Percentiles rank a stretch among this genome's conserved stretches.
Conservation (phyloP, 805 yeast genomes). For the Wickerhamiella occidentalis region DNA sequence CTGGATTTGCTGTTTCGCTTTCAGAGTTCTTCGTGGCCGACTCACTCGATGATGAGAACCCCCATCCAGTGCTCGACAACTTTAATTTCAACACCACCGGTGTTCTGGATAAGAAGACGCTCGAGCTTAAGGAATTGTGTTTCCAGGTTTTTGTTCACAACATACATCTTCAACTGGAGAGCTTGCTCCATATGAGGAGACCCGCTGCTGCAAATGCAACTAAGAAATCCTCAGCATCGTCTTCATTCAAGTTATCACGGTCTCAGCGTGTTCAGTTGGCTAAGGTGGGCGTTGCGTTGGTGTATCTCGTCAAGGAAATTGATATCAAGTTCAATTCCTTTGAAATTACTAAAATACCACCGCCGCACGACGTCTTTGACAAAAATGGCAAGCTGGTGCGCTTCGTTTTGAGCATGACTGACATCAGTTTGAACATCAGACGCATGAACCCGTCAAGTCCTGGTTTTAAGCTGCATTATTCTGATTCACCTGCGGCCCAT, state of each 20-base stretch:
- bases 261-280: constrained; percentile 19
- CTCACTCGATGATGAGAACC: constrained; percentile 23
- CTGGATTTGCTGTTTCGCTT: constrained; percentile 21
- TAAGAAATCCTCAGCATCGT: not conserved
- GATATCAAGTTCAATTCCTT: constrained; percentile 28
- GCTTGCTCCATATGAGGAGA: constrained; percentile 15
- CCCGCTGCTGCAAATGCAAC: not conserved
- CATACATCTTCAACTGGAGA: constrained; percentile 20
- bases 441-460: constrained; percentile 31
- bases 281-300: constrained; percentile 21
- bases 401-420: constrained; percentile 26
- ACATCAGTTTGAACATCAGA: constrained; percentile 28
- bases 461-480: constrained; percentile 30
- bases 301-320: constrained; percentile 28
- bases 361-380: constrained; percentile 10
- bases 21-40: constrained; percentile 26
- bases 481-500: constrained; percentile 29
- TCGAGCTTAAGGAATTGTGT: constrained; percentile 26
- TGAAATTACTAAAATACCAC: constrained; percentile 25
- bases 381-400: constrained; percentile 12
- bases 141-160: constrained; percentile 25
- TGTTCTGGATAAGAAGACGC: constrained; percentile 23
- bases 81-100: constrained; percentile 25
- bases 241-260: constrained; percentile 2
- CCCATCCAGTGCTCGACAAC: constrained; percentile 26